These are phyloP conservation scores for Baudoinia panamericana DNA, from an alignment of 495 filamentous ascomycete genomes.

Conservation along the genomic window DNA sequence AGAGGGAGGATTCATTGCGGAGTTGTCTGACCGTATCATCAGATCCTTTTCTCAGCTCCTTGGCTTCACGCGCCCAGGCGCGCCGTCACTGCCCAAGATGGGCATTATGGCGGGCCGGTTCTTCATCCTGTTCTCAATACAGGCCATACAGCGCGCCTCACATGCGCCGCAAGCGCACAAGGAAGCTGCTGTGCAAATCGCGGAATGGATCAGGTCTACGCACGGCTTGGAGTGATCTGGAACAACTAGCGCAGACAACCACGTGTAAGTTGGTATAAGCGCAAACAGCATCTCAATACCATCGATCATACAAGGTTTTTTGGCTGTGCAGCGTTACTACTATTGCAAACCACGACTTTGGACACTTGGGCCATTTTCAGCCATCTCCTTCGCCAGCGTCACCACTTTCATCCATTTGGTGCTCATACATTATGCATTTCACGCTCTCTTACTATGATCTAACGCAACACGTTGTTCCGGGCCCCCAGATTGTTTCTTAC, in stretches of 20 bases:
- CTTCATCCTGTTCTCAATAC: neutral
- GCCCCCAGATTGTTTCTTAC: constrained; percentile 15
- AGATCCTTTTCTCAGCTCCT: neutral
- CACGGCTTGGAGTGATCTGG: neutral
- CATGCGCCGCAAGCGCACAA: neutral
- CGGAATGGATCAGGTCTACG: neutral
- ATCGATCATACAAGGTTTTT: no score
- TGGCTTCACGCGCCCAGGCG: neutral
- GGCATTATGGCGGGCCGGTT: neutral
- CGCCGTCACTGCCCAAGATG: neutral
- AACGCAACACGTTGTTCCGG: constrained; percentile 13
- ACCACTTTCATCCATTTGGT: no score
- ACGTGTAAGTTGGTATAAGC: neutral
- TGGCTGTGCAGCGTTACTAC: no score
- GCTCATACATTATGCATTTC: neutral
- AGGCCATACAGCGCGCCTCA: neutral
- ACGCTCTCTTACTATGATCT: constrained; percentile 12
- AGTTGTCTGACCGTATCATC: neutral
- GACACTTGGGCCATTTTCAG: no score
- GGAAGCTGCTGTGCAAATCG: neutral
- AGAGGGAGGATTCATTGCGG: neutral
- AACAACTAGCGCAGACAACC: neutral
- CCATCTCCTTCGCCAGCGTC: no score
- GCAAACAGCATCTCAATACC: no score
- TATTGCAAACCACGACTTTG: no score